Conservation (phyloP, 768 basidiomycete genomes). For the Boletus subparvulus region DNA sequence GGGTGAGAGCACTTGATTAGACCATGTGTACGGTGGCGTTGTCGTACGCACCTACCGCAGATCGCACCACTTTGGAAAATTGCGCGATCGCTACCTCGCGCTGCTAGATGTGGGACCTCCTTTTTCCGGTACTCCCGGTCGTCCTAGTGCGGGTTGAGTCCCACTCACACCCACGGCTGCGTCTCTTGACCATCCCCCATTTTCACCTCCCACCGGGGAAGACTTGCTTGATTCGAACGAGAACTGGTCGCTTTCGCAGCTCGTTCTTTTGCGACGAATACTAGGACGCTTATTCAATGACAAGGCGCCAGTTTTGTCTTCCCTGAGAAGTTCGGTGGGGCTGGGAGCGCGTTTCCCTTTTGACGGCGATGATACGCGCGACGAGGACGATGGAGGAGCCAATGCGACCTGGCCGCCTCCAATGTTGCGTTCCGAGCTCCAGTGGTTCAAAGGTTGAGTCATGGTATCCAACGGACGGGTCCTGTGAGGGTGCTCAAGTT, state of each 20-base stretch:
- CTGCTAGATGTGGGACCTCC: constrained; percentile 1
- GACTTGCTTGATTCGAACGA: constrained; percentile 13
- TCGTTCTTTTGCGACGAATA: constrained; percentile 45
- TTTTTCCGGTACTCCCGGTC: constrained; percentile 7
- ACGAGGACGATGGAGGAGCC: constrained; percentile 13
- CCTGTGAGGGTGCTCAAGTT: constrained; percentile 5
- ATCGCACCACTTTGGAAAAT: constrained; percentile 1
- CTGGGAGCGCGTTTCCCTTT: constrained; percentile 67
- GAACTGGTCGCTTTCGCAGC: constrained; percentile 9
- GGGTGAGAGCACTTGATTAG: constrained; percentile 4
- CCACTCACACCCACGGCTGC: neutral
- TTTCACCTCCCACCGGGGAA: constrained; percentile 10
- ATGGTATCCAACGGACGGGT: constrained; percentile 7
- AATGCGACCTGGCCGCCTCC: constrained; percentile 3
- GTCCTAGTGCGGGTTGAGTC: constrained; percentile 5
- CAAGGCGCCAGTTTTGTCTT: constrained; percentile 56
- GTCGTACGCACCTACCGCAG: constrained; percentile 15
- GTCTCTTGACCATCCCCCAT: constrained; percentile 3
- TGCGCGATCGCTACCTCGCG: constrained; percentile 14
- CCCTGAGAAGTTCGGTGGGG: constrained; percentile 66
- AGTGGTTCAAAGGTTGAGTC: neutral
- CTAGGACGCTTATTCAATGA: constrained; percentile 67
- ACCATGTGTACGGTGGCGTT: neutral
- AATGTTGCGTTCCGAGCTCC: constrained; percentile 6
- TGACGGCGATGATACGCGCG: constrained; percentile 32